Conservation (phyloP, 208 protist genomes). For the Angomonas ambiguus region DNA sequence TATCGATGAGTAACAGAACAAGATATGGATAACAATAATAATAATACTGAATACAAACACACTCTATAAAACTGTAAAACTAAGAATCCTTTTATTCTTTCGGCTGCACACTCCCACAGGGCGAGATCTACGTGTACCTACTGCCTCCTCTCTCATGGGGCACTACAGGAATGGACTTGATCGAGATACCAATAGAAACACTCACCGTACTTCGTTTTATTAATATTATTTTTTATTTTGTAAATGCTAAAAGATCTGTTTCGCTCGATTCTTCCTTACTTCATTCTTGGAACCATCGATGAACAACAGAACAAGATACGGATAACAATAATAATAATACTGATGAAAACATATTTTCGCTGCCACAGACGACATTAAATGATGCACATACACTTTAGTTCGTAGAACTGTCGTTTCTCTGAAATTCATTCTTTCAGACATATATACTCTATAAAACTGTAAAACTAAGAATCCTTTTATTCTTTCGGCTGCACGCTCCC, state of each 20-base stretch:
- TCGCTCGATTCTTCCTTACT: not conserved
- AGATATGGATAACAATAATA: conserved; percentile 5
- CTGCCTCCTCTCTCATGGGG: not conserved
- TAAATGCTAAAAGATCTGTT: not conserved
- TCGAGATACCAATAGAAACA: not conserved
- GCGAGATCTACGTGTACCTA: not conserved
- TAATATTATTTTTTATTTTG: too few species aligned
- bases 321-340: not conserved
- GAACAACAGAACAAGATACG: conserved; percentile 1
- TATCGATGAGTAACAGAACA: not conserved
- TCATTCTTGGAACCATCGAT: not conserved
- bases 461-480: too few species aligned
- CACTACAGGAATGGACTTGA: not conserved
- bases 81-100: too few species aligned
- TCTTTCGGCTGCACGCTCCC: too few species aligned
- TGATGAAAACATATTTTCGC: conserved; percentile 6
- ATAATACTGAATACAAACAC: not conserved
- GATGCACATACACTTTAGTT: not conserved
- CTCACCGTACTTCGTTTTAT: not conserved
- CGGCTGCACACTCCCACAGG: too few species aligned
- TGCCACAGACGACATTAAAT: not conserved
- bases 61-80: too few species aligned
- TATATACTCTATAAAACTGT: too few species aligned
- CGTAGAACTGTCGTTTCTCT: not conserved
- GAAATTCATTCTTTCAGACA: too few species aligned